These are phyloP conservation scores for Trametes cingulata DNA, from an alignment of 768 basidiomycete species.

Conservation along the genomic window DNA sequence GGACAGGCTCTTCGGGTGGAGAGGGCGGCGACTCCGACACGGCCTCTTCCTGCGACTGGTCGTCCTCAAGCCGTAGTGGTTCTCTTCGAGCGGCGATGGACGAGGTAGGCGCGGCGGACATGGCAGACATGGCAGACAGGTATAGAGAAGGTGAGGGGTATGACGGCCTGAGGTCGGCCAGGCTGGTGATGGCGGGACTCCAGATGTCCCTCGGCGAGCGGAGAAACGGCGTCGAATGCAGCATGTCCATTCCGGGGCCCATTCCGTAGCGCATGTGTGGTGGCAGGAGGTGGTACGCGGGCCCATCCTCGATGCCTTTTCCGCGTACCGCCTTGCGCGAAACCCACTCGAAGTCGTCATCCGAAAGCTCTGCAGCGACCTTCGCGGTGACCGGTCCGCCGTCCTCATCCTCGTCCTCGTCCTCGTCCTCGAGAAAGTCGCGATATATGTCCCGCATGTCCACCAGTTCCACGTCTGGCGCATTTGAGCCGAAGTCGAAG, in stretches of 20 bases:
- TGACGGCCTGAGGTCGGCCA: slow-evolving; percentile 29
- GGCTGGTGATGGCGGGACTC: slow-evolving; percentile 29
- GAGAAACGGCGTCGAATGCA: slow-evolving; percentile 52
- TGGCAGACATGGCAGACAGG: slow-evolving; percentile 27
- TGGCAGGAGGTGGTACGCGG: slow-evolving; percentile 69
- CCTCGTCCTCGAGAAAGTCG: slow-evolving; percentile 85
- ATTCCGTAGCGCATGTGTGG: slow-evolving; percentile 72
- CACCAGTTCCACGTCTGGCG: slow-evolving; percentile 87
- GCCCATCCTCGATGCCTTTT: slow-evolving; percentile 51
- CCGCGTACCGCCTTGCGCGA: slow-evolving; percentile 58
- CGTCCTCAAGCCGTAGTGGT: background rate
- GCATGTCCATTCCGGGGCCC: slow-evolving; percentile 55
- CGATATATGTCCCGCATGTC: slow-evolving; percentile 93
- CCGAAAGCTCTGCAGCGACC: slow-evolving; percentile 47
- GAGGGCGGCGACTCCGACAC: slow-evolving; percentile 5
- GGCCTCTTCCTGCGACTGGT: background rate
- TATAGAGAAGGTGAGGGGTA: slow-evolving; percentile 30
- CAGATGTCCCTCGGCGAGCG: slow-evolving; percentile 46
- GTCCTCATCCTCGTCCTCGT: slow-evolving; percentile 46
- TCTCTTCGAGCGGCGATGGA: background rate
- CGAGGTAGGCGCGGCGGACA: slow-evolving; percentile 5
- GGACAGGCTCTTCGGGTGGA: slow-evolving; percentile 25
- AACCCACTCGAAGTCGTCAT: slow-evolving; percentile 86
- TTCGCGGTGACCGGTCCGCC: slow-evolving; percentile 17
- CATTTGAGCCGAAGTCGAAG: slow-evolving; percentile 81